Conservation (phyloP, 805 yeast species). For the Ogataea paradorogensis region DNA sequence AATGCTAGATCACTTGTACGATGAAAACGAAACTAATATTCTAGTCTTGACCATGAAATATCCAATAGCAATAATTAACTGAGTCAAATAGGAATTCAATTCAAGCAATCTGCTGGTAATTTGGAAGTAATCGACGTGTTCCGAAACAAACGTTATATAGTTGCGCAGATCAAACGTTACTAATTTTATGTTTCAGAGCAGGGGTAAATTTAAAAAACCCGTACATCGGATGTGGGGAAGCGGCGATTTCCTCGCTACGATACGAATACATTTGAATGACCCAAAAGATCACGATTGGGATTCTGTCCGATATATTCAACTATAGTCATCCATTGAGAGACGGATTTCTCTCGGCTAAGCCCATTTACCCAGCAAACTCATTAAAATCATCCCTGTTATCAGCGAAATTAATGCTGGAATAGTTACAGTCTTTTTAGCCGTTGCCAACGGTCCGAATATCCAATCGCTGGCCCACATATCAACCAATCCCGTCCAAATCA, state of each 20-base stretch:
- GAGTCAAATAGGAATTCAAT: neutral
- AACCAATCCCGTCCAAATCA: no score
- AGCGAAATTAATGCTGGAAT: neutral
- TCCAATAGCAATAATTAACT: neutral
- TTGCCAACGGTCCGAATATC: no score
- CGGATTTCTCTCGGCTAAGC: no score
- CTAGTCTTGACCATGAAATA: no score
- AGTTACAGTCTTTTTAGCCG: neutral
- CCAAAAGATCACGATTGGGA: no score
- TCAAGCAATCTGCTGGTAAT: neutral
- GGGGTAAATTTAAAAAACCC: neutral
- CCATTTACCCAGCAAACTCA: no score
- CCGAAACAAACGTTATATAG: neutral
- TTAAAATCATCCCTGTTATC: no score
- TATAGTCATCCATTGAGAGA: no score
- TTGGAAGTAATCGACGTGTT: neutral
- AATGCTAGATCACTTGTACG: neutral
- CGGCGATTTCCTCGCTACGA: no score
- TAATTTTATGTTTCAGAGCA: slow-evolving; percentile 4
- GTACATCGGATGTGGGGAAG: slow-evolving; percentile 4
- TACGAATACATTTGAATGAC: no score
- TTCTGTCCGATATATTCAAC: no score
- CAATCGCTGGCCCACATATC: no score
- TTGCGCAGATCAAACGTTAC: slow-evolving; percentile 3
- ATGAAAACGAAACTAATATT: neutral